Evolutionary conservation across 768 basidiomycete genomes (phyloP).

Genomic region (Steccherinum ochraceum): DNA sequence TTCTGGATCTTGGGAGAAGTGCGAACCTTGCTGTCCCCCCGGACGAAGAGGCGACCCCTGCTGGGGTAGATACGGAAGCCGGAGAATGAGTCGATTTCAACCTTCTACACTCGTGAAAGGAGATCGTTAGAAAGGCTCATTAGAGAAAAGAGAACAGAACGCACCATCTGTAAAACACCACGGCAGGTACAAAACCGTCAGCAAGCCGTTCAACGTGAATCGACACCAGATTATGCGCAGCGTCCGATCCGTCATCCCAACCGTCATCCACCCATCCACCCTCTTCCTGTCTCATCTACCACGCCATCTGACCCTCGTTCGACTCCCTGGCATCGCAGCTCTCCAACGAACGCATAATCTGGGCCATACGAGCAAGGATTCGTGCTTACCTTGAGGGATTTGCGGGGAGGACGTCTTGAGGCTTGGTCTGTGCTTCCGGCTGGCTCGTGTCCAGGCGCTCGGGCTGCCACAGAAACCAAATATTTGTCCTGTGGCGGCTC

Average conservation of each 20-base stretch:
- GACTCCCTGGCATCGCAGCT: not conserved
- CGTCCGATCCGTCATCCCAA: constrained; percentile 12
- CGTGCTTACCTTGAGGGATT: constrained; percentile 57
- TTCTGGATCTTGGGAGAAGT: no score
- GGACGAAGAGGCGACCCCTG: constrained; percentile 94
- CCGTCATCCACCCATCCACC: constrained; percentile 16
- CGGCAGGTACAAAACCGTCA: constrained; percentile 2
- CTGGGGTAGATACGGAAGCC: constrained; percentile 96
- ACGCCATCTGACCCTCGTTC: not conserved
- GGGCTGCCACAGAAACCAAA: no score
- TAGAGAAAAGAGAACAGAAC: constrained; percentile 10
- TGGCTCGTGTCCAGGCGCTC: not conserved
- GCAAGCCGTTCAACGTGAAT: not conserved
- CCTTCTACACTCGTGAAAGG: constrained; percentile 54
- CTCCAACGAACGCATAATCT: constrained; percentile 4
- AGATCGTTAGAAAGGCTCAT: constrained; percentile 9
- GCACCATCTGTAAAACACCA: constrained; percentile 14
- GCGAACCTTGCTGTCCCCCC: constrained; percentile 90
- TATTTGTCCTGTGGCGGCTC: not conserved
- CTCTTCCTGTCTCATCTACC: constrained; percentile 4
- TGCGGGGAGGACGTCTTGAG: constrained; percentile 18
- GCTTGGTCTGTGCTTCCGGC: not conserved
- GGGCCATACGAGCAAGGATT: constrained; percentile 20
- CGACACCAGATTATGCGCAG: not conserved
- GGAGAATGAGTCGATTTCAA: constrained; percentile 98